Percentiles rank a stretch among this genome's conserved stretches.
Evolutionary conservation across 345 rosid genomes (phyloP).

Genomic region (Hibiscus trionum): DNA sequence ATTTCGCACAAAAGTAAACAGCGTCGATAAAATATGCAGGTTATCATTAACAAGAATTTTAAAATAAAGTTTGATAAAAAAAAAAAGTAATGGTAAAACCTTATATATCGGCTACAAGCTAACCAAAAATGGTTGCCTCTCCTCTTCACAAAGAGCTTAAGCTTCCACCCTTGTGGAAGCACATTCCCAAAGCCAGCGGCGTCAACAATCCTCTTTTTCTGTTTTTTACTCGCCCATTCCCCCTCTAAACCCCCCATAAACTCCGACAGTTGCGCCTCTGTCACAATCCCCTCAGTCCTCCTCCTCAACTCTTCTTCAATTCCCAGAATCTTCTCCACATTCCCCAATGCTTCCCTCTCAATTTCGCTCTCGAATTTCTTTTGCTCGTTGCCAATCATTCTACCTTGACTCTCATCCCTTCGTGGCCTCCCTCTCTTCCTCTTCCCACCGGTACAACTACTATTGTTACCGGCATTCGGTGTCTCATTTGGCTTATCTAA

Average conservation of each 20-base stretch:
- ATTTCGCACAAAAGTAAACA: not conserved
- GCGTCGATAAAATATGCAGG: not conserved
- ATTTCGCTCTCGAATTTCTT: not conserved
- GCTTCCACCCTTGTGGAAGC: slow-evolving; percentile 64
- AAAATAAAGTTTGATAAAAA: not conserved
- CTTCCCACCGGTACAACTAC: slow-evolving; percentile 11
- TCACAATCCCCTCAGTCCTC: slow-evolving; percentile 39
- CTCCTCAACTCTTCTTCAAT: slow-evolving; percentile 44
- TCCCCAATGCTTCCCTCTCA: slow-evolving; percentile 23
- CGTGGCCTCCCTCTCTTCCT: slow-evolving; percentile 20
- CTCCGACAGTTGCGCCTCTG: slow-evolving; percentile 38
- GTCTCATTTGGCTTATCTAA: slow-evolving; percentile 1
- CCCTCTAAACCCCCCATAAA: slow-evolving; percentile 53
- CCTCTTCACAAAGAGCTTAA: slow-evolving; percentile 50
- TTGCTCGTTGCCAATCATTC: not conserved
- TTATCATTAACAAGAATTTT: not conserved
- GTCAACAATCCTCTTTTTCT: slow-evolving; percentile 55
- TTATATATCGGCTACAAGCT: slow-evolving; percentile 53
- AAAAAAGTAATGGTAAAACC: slow-evolving; percentile 30
- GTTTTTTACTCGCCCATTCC: slow-evolving; percentile 54
- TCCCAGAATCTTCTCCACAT: slow-evolving; percentile 35
- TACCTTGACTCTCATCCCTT: not conserved
- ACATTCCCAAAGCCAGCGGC: slow-evolving; percentile 44
- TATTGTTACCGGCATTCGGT: not conserved
- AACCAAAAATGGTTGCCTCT: slow-evolving; percentile 36